A percentile compares a stretch with the other conserved stretches of the same genome.
Conservation (phyloP, 192 early-diverging fungal species). For the Coemansia erecta region DNA sequence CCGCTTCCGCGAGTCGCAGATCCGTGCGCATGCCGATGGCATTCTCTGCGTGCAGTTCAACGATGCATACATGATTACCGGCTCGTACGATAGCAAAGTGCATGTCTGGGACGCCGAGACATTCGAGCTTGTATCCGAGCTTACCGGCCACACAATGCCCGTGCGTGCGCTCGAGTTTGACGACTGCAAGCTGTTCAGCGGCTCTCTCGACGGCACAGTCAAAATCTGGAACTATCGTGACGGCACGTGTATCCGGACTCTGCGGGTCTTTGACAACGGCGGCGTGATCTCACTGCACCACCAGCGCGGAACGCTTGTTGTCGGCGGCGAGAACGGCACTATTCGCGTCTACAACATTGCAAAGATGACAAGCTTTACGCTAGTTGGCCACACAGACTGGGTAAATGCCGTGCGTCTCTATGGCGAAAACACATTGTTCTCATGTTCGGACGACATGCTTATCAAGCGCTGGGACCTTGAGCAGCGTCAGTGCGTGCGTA, state of each 20-base stretch:
- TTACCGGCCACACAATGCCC: constrained; percentile 82
- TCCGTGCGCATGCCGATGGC: constrained; percentile 84
- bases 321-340: constrained; percentile 79
- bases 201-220: constrained; percentile 89
- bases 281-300: constrained; percentile 87
- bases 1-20: constrained; percentile 61
- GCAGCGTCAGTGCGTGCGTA: constrained; percentile 64
- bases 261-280: constrained; percentile 58
- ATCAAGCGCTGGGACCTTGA: constrained; percentile 83
- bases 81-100: constrained; percentile 84
- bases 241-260: constrained; percentile 79
- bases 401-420: constrained; percentile 87
- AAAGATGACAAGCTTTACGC: constrained; percentile 56
- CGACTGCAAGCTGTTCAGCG: constrained; percentile 87
- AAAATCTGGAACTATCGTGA: constrained; percentile 91
- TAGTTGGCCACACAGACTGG: constrained; percentile 86
- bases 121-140: constrained; percentile 69
- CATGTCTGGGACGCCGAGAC: constrained; percentile 88
- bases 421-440: constrained; percentile 65
- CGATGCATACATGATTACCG: constrained; percentile 80
- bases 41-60: constrained; percentile 89
- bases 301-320: constrained; percentile 70
- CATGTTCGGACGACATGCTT: constrained; percentile 87
- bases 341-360: constrained; percentile 85
- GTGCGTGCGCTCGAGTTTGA: constrained; percentile 93